Percentiles rank a stretch among this genome's conserved stretches.
Evolutionary conservation across 73 alveolate genomes (phyloP).

Genomic region (Symbiodinium natans): DNA sequence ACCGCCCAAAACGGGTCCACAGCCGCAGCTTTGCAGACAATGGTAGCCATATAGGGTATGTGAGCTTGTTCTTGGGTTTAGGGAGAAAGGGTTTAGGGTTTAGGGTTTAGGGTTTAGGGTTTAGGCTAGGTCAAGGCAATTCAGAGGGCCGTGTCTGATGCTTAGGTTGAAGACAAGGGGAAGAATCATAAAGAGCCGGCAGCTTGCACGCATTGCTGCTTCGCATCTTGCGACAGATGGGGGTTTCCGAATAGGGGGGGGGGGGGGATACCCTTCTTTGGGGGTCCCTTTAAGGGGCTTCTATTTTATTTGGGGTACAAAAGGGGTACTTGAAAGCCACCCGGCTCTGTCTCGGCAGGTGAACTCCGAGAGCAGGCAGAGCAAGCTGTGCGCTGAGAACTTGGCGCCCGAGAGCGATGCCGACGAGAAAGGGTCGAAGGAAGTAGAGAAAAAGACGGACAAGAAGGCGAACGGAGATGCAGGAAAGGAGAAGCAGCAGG

Average conservation of each 20-base stretch:
- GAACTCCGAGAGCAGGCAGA: not conserved
- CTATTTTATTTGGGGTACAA: no score
- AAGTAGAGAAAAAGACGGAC: conserved; percentile 12
- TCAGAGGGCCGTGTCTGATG: no score
- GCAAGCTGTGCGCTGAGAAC: not conserved
- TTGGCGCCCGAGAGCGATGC: conserved; percentile 4
- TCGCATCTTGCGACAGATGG: not conserved
- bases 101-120: no score
- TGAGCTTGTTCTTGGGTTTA: not conserved
- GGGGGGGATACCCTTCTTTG: no score
- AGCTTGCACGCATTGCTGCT: not conserved
- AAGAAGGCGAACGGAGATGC: not conserved
- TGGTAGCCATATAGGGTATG: no score
- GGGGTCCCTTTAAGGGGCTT: no score
- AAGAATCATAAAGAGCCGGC: conserved; percentile 59
- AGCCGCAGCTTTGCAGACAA: not conserved
- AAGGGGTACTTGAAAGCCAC: no score
- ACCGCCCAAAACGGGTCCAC: not conserved
- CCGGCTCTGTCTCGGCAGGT: no score
- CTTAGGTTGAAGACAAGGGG: not conserved
- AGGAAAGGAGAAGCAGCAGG: not conserved
- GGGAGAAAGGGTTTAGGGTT: no score
- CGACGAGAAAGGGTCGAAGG: not conserved
- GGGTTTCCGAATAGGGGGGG: no score
- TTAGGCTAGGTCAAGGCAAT: no score